These are phyloP conservation scores for Lactarius hatsudake DNA, from an alignment of 768 basidiomycete genomes.

Conservation along the genomic window DNA sequence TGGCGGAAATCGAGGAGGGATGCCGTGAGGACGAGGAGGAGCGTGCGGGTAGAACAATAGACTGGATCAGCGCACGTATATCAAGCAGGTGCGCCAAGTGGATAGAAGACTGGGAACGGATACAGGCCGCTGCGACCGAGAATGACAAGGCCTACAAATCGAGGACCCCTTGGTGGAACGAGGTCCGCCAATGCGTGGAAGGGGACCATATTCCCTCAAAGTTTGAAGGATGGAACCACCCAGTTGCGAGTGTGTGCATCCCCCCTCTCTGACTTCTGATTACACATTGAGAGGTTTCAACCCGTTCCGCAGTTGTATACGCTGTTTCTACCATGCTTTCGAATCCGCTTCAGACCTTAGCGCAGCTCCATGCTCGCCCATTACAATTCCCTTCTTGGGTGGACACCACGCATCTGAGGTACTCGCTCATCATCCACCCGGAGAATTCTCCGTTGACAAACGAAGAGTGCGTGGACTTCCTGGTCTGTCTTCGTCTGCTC, in stretches of 20 bases:
- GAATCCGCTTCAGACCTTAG: slow-evolving; percentile 79
- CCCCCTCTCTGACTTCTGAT: slow-evolving; percentile 9
- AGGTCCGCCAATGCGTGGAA: slow-evolving; percentile 71
- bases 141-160: slow-evolving; percentile 30
- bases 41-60: slow-evolving; percentile 75
- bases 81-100: slow-evolving; percentile 59
- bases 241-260: slow-evolving; percentile 60
- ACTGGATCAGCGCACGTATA: slow-evolving; percentile 82
- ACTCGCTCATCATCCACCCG: slow-evolving; percentile 77
- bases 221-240: slow-evolving; percentile 84
- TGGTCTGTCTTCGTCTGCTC: slow-evolving; percentile 8
- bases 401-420: slow-evolving; percentile 65
- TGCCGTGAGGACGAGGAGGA: slow-evolving; percentile 77
- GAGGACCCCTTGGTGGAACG: slow-evolving; percentile 86
- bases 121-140: slow-evolving; percentile 35
- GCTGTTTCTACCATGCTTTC: slow-evolving; percentile 80
- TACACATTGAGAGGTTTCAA: not conserved
- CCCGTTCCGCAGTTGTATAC: slow-evolving; percentile 55
- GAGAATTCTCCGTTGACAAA: slow-evolving; percentile 63
- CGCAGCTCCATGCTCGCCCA: slow-evolving; percentile 63
- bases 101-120: slow-evolving; percentile 62
- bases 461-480: slow-evolving; percentile 61
- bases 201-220: slow-evolving; percentile 72
- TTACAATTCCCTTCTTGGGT: slow-evolving; percentile 80
- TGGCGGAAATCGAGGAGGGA: slow-evolving; percentile 66